Evolutionary conservation across 805 yeast genomes (phyloP).

Genomic region (Yarrowia porcina): DNA sequence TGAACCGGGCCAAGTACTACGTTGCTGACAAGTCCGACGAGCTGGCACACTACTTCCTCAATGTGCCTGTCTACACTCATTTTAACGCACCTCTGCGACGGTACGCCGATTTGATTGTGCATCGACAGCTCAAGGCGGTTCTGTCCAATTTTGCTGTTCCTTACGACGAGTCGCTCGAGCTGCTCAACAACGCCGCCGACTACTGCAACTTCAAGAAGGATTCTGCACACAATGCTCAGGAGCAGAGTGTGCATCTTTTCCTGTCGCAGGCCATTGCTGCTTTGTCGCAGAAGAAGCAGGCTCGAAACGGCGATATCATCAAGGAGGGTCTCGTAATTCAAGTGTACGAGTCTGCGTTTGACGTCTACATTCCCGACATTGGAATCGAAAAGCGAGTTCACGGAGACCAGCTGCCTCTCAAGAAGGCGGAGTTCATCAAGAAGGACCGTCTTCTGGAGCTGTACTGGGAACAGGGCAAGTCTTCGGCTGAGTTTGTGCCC

Average conservation of each 20-base stretch:
- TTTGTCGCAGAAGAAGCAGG: constrained; percentile 42
- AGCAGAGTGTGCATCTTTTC: constrained; percentile 85
- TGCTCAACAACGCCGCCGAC: constrained; percentile 78
- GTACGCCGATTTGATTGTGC: constrained; percentile 89
- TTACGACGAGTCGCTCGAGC: constrained; percentile 43
- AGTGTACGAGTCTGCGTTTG: constrained; percentile 95
- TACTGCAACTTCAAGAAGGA: constrained; percentile 95
- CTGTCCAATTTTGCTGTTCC: constrained; percentile 39
- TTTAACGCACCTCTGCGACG: constrained; percentile 90
- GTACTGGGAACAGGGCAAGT: constrained; percentile 90
- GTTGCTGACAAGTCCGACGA: constrained; percentile 54
- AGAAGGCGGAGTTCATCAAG: constrained; percentile 88
- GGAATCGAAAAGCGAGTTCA: constrained; percentile 96
- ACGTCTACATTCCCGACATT: constrained; percentile 84
- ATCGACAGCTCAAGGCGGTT: constrained; percentile 78
- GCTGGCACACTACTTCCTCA: constrained; percentile 75
- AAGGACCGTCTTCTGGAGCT: constrained; percentile 64
- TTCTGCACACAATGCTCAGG: constrained; percentile 89
- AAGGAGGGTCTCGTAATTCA: constrained; percentile 85
- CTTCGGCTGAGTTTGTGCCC: constrained; percentile 86
- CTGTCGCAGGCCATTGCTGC: constrained; percentile 80
- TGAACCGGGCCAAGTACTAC: constrained; percentile 70
- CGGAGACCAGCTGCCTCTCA: constrained; percentile 91
- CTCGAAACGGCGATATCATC: constrained; percentile 57
- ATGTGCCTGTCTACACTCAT: constrained; percentile 84